Evolutionary conservation across 2,329 filamentous ascomycete species (phyloP), one percentile per base, ranked within the genome.

Genomic region (Neodidymelliopsis sp.): DNA sequence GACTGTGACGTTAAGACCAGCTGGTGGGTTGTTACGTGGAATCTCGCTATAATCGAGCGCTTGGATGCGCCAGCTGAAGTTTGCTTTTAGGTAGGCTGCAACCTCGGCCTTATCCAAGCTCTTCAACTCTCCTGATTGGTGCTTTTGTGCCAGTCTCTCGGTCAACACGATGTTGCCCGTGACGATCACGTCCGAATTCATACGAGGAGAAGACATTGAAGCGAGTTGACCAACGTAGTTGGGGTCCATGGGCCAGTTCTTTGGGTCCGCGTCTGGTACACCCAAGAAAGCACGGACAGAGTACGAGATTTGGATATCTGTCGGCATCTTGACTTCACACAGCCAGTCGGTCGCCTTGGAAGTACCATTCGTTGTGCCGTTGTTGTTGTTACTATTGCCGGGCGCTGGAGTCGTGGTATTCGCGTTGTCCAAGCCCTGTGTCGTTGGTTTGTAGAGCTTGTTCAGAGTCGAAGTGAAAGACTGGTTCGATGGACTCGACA

Each of bases 191-290:
- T 65, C 70, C 60, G 44, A 65, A 59, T 42, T 67, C 74, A 57
- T 66, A 48, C 49, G 65, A 12, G 74, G 63, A 22, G 68, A 71
- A 3, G 72, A 70, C 35, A 77, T 70, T 9, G 72, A 63, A 2
- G 67, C 61, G 24, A 75, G 66, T 27, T 73, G 74, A 22, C 75
- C 74, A 16, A 78, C 67, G 23, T 75, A 73, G 36, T 75, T 74
- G 18, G 65, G 60, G 44, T 74, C 73, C 1, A 67, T 71, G 5
- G 69, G 57, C 71, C 75, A 69, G 6, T 65, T 54, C 10, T 51
- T 56, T 1, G 66, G 63, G 30, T 69, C 59, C 2, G 45, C 20
- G 31, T 57, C 48, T 0, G 65, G 65, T 6, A 56, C 58, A 11
- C 67, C 67, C 15, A 70, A 53, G 59, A 70, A 70, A 12, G 58